phyloP scores from a whole-genome alignment of 1,284 basidiomycete species.

The Pyrrhoderma lamaoense region DNA sequence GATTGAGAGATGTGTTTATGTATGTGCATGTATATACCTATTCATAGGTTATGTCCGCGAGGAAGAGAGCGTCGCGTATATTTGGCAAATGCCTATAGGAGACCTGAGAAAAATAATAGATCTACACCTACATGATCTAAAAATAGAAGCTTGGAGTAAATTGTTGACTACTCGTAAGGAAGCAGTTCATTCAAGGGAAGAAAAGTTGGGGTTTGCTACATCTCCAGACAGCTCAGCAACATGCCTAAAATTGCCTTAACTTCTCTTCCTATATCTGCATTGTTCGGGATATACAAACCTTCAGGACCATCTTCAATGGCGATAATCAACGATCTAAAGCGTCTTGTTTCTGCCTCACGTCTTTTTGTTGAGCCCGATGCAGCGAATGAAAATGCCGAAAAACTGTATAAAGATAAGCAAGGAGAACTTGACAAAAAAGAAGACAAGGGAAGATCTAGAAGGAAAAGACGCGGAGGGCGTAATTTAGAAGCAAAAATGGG shows the following conservation, averaged over 20 bases:
- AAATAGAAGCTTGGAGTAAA: no score
- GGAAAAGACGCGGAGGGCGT: slow-evolving; percentile 25
- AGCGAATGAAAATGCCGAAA: slow-evolving; percentile 27
- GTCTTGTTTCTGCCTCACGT: slow-evolving; percentile 68
- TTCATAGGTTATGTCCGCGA: no score
- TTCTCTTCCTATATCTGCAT: slow-evolving; percentile 61
- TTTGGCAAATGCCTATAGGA: no score
- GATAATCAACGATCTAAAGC: slow-evolving; percentile 81
- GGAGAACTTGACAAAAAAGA: slow-evolving; percentile 26
- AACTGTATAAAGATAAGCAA: slow-evolving; percentile 32
- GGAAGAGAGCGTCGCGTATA: no score
- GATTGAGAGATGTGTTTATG: no score
- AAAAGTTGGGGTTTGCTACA: no score
- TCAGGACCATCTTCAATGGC: slow-evolving; percentile 90
- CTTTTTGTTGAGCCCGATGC: slow-evolving; percentile 57
- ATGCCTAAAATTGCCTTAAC: slow-evolving; percentile 62
- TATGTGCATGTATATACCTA: no score
- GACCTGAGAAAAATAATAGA: no score
- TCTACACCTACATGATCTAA: no score
- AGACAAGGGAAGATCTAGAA: slow-evolving; percentile 29
- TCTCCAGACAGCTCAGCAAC: neutral
- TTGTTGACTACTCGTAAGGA: no score
- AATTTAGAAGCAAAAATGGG: slow-evolving; percentile 65
- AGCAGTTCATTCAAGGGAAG: no score
- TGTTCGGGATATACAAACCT: slow-evolving; percentile 83